Evolutionary conservation across 805 yeast species (phyloP).

Genomic region (Candida tammaniensis): DNA sequence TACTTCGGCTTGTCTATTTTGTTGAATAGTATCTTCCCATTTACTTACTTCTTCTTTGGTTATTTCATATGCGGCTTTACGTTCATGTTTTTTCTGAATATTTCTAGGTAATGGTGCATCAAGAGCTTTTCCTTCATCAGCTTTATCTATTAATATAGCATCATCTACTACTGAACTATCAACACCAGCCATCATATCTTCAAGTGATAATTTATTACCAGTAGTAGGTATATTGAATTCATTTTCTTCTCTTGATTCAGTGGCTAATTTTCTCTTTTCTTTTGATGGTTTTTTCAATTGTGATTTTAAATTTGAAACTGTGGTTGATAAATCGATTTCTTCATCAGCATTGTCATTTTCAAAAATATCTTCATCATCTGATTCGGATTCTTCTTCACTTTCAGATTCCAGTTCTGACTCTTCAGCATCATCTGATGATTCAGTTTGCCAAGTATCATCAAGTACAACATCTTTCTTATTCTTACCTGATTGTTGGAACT

Average conservation of each 20-base stretch:
- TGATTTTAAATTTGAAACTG: slow-evolving; percentile 40
- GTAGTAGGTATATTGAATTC: slow-evolving; percentile 66
- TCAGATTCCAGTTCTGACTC: slow-evolving; percentile 16
- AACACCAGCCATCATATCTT: slow-evolving; percentile 73
- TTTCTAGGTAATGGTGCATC: slow-evolving; percentile 83
- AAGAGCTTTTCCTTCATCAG: slow-evolving; percentile 45
- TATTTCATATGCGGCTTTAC: slow-evolving; percentile 87
- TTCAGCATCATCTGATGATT: slow-evolving; percentile 18
- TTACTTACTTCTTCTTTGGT: slow-evolving; percentile 81
- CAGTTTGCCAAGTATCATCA: slow-evolving; percentile 30
- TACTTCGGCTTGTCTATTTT: slow-evolving; percentile 81
- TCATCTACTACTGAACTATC: slow-evolving; percentile 48
- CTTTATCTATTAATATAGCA: slow-evolving; percentile 47
- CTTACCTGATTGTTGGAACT: slow-evolving; percentile 11
- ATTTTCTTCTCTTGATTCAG: slow-evolving; percentile 59
- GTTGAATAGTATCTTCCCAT: slow-evolving; percentile 83
- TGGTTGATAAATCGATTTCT: slow-evolving; percentile 52
- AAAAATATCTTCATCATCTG: slow-evolving; percentile 24
- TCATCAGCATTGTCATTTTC: slow-evolving; percentile 36
- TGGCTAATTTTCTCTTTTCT: slow-evolving; percentile 47
- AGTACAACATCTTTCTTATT: slow-evolving; percentile 21
- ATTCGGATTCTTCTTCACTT: slow-evolving; percentile 11
- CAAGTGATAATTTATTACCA: slow-evolving; percentile 57
- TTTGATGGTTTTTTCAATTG: slow-evolving; percentile 30
- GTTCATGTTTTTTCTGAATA: slow-evolving; percentile 79